These are phyloP conservation scores for Cavenderia fasciculata DNA, from an alignment of 78 protist species.

Conservation along the genomic window DNA sequence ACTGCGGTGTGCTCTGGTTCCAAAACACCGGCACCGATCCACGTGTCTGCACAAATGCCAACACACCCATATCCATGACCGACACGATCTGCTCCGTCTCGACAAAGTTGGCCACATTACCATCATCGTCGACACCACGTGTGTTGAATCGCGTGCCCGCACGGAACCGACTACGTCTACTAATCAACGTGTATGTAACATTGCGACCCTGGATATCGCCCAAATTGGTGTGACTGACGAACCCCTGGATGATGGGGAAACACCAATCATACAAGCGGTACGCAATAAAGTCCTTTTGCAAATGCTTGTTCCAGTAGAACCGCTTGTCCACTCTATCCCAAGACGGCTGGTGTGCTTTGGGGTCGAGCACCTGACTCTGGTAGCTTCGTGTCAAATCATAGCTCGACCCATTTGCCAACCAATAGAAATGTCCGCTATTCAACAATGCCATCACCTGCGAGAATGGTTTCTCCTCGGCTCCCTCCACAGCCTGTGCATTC, in stretches of 20 bases:
- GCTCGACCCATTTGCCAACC: constrained; percentile 31
- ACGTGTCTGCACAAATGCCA: constrained; percentile 43
- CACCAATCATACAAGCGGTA: constrained; percentile 75
- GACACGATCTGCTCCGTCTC: constrained; percentile 86
- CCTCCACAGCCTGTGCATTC: not conserved
- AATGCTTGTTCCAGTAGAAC: constrained; percentile 73
- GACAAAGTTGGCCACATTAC: constrained; percentile 92
- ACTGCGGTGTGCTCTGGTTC: constrained; percentile 86
- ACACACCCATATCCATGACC: not conserved
- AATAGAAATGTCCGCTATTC: constrained; percentile 62
- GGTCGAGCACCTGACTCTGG: constrained; percentile 40
- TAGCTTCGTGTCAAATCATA: constrained; percentile 55
- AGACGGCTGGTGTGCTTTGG: constrained; percentile 23
- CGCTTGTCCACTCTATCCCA: constrained; percentile 74
- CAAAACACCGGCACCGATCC: constrained; percentile 93
- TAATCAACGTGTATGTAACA: constrained; percentile 41
- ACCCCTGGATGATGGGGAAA: constrained; percentile 79
- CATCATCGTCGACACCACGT: constrained; percentile 92
- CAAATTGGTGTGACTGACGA: not conserved
- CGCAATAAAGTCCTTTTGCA: constrained; percentile 69
- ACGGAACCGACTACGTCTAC: constrained; percentile 77
- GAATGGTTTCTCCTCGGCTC: constrained; percentile 34
- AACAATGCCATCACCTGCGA: constrained; percentile 60
- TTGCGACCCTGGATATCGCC: constrained; percentile 21
- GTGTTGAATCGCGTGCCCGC: constrained; percentile 90